Evolutionary conservation across 169 alveolate genomes (phyloP).

Genomic region (Plasmodium knowlesi): DNA sequence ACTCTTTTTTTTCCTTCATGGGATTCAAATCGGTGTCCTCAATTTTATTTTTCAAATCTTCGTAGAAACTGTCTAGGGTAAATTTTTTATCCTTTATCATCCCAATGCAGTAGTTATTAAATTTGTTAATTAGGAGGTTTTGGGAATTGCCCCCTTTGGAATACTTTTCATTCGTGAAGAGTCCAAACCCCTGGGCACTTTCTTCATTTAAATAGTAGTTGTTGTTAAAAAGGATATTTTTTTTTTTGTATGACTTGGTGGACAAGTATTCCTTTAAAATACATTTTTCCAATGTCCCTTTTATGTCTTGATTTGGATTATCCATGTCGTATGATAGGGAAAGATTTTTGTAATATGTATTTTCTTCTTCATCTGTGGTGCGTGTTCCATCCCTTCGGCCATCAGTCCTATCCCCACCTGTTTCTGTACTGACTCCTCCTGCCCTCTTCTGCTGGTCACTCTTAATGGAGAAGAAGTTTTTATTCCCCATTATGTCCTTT

Average conservation of each 20-base stretch:
- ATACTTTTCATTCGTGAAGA: conserved; percentile 52
- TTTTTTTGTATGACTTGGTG: conserved; percentile 15
- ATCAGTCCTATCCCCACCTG: background rate
- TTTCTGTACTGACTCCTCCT: background rate
- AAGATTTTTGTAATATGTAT: background rate
- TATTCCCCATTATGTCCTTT: conserved; percentile 45
- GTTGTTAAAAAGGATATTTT: conserved; percentile 56
- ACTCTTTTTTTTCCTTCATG: conserved; percentile 17
- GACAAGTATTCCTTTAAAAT: conserved; percentile 58
- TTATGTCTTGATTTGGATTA: conserved; percentile 64
- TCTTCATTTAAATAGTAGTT: conserved; percentile 69
- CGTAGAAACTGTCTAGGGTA: conserved; percentile 45
- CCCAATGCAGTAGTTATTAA: conserved; percentile 59
- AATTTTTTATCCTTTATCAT: conserved; percentile 50
- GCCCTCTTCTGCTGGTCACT: background rate
- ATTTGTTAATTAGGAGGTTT: conserved; percentile 55
- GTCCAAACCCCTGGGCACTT: conserved; percentile 58
- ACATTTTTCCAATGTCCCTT: conserved; percentile 69
- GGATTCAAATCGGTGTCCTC: conserved; percentile 49
- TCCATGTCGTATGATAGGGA: conserved; percentile 40
- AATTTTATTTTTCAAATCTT: conserved; percentile 52
- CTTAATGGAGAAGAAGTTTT: conserved; percentile 33
- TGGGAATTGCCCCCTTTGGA: conserved; percentile 10
- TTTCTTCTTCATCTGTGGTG: background rate
- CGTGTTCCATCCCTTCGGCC: background rate